Base-by-base conservation (phyloP, 805 yeast species). In the Candida morakotiae region DNA sequence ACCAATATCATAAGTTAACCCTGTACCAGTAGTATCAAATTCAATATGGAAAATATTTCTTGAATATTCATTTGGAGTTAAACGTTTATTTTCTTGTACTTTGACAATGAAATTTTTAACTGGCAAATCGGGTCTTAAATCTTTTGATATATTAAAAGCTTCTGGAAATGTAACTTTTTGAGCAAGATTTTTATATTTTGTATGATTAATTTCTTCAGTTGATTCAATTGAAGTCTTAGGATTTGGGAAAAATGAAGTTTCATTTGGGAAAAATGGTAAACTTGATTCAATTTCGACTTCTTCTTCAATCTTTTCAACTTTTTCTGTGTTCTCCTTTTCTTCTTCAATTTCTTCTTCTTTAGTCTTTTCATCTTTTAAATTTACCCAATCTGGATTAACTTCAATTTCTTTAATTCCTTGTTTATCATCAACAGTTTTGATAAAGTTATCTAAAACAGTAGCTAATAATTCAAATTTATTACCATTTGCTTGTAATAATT, bases 31-130 rank as follows among this genome's bases (percentile, higher is more conserved):
- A 55, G 82, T 77, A 58, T 91, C 98, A 49, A 91, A 87, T 66
- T 91, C 98, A 49, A 91, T 83, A 57, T 91, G 96, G 87, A 91
- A 91, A 52, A 91, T 89, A 64, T 91, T 85, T 69, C 98, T 86
- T 44, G 86, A 87, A 63, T 91, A 91, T 52, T 86, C 89, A 25
- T 52, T 55, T 5, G 98, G 97, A 14, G 98, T 91, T 44, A 91
- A 83, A 53, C 98, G 79, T 67, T 80, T 83, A 71, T 89, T 89
- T 57, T 85, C 93, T 61, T 87, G 83, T 37, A 91, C 97, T 60
- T 83, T 87, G 39, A 88, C 94, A 35, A 88, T 75, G 53, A 80
- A 88, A 66, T 85, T 88, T 57, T 82, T 71, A 35, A 84, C 83
- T 16, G 96, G 87, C 44, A 87, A 69, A 51, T 91, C 98, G 19